Evolutionary conservation across 2,329 filamentous ascomycete genomes (phyloP), one percentile per base, ranked within the genome.

Genomic region (Stachybotrys elegans): DNA sequence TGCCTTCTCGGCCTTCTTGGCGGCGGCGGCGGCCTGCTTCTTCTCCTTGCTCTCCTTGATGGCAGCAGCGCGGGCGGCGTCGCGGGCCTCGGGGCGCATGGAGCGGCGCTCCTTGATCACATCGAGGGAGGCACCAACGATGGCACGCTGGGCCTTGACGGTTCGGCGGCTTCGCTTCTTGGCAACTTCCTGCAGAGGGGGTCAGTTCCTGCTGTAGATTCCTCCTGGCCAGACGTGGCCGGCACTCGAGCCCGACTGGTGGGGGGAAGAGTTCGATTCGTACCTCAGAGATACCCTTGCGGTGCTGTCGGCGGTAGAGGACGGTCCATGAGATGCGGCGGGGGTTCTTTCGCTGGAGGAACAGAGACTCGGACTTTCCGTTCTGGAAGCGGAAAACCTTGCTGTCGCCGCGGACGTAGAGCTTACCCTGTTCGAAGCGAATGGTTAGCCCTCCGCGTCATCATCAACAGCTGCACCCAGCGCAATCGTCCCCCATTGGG

Each of bases 381-480:
- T 95, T 96, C 78, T 95, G 90, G 88, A 98, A 98, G 71, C 93
- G 91, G 88, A 98, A 98, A 82, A 97, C 84, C 83, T 97, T 98
- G 90, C 88, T 95, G 83, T 98, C 93, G 71, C 92, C 91, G 76
- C 93, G 90, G 83, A 98, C 80, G 81, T 92, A 98, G 79, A 98
- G 87, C 83, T 97, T 97, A 81, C 93, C 93, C 93, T 97, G 70
- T 68, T 65, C 42, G 46, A 53, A 42, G 41, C 50, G 41, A 48
- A 22, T 47, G 37, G 56, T 66, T 59, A 66, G 61, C 54, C 49
- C 49, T 50, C 50, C 45, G 50, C 29, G 20, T 47, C 37, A 48
- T 48, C 16, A 44, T 45, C 29, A 43, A 29, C 23, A 31, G 8
- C n/a, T 43, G 11, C 5, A 32, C 29, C 29, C 5, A 32, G 11